phyloP scores from a whole-genome alignment of 805 yeast species.

The Teunomyces stri region DNA sequence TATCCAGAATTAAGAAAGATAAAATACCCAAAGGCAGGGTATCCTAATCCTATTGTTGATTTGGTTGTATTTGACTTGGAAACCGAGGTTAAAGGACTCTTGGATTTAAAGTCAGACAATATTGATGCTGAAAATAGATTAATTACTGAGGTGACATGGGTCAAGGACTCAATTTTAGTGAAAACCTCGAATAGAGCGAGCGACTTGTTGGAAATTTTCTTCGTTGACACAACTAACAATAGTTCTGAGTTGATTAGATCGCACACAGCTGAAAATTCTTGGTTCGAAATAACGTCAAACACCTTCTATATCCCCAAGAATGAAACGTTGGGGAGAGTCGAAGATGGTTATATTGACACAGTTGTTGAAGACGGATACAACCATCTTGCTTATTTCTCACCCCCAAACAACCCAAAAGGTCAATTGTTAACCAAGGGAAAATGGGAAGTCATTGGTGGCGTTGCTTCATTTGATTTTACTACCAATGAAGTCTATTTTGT shows the following conservation, averaged over 20 bases:
- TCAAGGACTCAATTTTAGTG: conserved; percentile 47
- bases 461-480: conserved; percentile 55
- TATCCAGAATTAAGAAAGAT: conserved; percentile 49
- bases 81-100: conserved; percentile 12
- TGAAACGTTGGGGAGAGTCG: conserved; percentile 30
- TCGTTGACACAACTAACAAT: conserved; percentile 32
- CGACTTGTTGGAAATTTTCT: conserved; percentile 49
- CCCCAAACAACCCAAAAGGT: conserved; percentile 49
- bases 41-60: conserved; percentile 53
- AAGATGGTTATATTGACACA: conserved; percentile 78
- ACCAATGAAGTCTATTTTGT: conserved; percentile 54
- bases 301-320: conserved; percentile 37
- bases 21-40: conserved; percentile 76
- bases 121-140: conserved; percentile 42
- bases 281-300: conserved; percentile 48
- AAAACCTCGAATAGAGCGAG: conserved; percentile 66
- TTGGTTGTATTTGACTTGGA: conserved; percentile 43
- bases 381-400: conserved; percentile 84
- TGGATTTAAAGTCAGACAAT: conserved; percentile 21
- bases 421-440: conserved; percentile 61
- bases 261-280: conserved; percentile 53
- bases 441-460: conserved; percentile 84
- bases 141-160: conserved; percentile 63
- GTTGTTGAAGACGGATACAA: conserved; percentile 56
- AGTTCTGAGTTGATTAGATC: conserved; percentile 40